Conservation (phyloP, 2,329 filamentous ascomycete genomes). For the Aspergillus udagawae region DNA sequence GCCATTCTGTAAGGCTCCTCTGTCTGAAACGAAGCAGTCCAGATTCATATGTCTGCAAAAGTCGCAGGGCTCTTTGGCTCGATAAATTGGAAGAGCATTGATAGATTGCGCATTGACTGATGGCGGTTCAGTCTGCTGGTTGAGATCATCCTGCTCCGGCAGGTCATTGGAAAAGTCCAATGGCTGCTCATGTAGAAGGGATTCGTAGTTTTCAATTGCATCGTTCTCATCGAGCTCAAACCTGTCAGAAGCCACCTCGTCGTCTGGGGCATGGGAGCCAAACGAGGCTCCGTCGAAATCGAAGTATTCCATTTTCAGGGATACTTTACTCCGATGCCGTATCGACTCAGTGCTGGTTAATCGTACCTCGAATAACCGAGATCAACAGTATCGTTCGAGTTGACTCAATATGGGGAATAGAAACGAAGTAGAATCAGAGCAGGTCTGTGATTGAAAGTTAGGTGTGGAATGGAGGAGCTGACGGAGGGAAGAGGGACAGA, state of each 20-base stretch:
- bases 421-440: not conserved
- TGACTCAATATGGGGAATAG: not conserved
- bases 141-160: constrained; percentile 18
- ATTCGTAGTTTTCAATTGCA: constrained; percentile 34
- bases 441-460: not conserved
- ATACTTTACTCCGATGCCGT: not conserved
- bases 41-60: constrained; percentile 45
- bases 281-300: constrained; percentile 45
- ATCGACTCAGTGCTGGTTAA: not conserved
- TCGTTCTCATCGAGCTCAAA: constrained; percentile 38
- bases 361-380: not conserved
- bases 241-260: constrained; percentile 38
- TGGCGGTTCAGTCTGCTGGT: constrained; percentile 15
- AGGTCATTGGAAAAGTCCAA: constrained; percentile 36
- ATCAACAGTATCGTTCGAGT: not conserved
- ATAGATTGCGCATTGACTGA: constrained; percentile 21
- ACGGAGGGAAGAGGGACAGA: not conserved
- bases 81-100: constrained; percentile 41
- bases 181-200: constrained; percentile 40
- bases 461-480: not conserved
- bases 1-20: constrained; percentile 42
- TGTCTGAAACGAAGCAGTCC: constrained; percentile 44
- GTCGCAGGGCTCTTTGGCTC: constrained; percentile 43
- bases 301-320: constrained; percentile 44
- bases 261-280: constrained; percentile 32